phyloP scores from a whole-genome alignment of 1,284 basidiomycete genomes.

The Volvariella surrecta region DNA sequence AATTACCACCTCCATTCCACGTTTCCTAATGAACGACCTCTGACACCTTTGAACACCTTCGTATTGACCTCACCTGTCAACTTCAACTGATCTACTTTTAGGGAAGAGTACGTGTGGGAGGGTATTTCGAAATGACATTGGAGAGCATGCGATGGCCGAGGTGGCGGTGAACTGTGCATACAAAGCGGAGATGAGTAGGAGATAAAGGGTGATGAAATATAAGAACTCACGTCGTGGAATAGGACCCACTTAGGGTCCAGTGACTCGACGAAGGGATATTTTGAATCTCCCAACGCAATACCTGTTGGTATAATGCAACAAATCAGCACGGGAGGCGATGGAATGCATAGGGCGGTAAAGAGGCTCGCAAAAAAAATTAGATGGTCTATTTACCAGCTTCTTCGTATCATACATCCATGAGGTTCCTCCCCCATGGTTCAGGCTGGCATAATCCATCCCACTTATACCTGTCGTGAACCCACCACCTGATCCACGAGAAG shows the following conservation, averaged over 20 bases:
- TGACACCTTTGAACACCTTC: slow-evolving; percentile 67
- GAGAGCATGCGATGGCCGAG: slow-evolving; percentile 62
- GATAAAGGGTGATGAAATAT: too few species aligned
- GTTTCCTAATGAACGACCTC: slow-evolving; percentile 51
- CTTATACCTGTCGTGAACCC: slow-evolving; percentile 27
- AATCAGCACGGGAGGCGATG: too few species aligned
- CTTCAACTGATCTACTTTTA: slow-evolving; percentile 82
- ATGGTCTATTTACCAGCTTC: slow-evolving; percentile 42
- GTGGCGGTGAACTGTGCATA: slow-evolving; percentile 18
- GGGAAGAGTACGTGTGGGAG: slow-evolving; percentile 67
- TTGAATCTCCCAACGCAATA: slow-evolving; percentile 70
- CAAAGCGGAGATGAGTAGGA: too few species aligned
- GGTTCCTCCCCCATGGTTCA: slow-evolving; percentile 23
- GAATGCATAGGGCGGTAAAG: too few species aligned
- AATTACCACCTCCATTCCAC: slow-evolving; percentile 68
- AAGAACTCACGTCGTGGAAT: slow-evolving; percentile 51
- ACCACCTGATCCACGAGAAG: slow-evolving; percentile 50
- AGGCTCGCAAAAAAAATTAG: too few species aligned
- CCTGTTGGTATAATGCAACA: slow-evolving; percentile 31
- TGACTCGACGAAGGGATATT: slow-evolving; percentile 61
- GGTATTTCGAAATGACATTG: slow-evolving; percentile 66
- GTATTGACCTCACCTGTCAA: slow-evolving; percentile 29
- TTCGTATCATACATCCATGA: slow-evolving; percentile 76
- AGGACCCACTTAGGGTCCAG: slow-evolving; percentile 72
- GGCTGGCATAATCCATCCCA: slow-evolving; percentile 17